Percentiles rank a stretch among this genome's conserved stretches.
These are phyloP conservation scores for Lotus japonicus DNA, from an alignment of 306 rosid genomes.

Conservation along the genomic window DNA sequence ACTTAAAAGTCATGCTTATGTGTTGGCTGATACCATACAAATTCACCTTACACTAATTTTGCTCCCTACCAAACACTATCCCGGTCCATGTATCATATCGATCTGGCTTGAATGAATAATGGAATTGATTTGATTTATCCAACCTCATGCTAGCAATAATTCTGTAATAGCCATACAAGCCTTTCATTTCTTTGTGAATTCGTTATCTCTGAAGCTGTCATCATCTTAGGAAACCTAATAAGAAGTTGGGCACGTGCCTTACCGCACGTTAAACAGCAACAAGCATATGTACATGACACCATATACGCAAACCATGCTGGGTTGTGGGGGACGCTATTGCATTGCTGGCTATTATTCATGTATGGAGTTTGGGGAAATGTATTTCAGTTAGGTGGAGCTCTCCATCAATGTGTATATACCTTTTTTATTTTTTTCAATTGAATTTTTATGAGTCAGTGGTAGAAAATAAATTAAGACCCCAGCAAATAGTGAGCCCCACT, in stretches of 20 bases:
- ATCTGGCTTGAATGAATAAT: neutral
- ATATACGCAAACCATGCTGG: slow-evolving; percentile 13
- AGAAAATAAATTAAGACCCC: slow-evolving; percentile 4
- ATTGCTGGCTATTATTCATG: neutral
- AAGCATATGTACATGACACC: slow-evolving; percentile 21
- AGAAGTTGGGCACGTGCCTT: neutral
- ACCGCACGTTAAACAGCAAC: neutral
- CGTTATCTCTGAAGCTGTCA: neutral
- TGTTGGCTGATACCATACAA: slow-evolving; percentile 14
- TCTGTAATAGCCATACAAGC: neutral
- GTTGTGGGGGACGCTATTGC: slow-evolving; percentile 19
- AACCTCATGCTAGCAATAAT: neutral
- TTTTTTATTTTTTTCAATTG: neutral
- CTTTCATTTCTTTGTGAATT: too few species aligned
- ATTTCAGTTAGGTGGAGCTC: slow-evolving; percentile 19
- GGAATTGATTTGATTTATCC: slow-evolving; percentile 16
- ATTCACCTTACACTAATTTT: neutral
- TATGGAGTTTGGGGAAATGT: neutral
- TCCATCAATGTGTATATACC: slow-evolving; percentile 9
- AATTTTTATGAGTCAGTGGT: slow-evolving; percentile 9
- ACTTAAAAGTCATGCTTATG: neutral
- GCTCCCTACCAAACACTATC: slow-evolving; percentile 25
- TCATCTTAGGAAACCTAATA: slow-evolving; percentile 14
- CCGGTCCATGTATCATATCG: neutral
- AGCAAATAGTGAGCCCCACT: slow-evolving; percentile 10